phyloP scores from a whole-genome alignment of 257 asterid species.

The Rhazya stricta region DNA sequence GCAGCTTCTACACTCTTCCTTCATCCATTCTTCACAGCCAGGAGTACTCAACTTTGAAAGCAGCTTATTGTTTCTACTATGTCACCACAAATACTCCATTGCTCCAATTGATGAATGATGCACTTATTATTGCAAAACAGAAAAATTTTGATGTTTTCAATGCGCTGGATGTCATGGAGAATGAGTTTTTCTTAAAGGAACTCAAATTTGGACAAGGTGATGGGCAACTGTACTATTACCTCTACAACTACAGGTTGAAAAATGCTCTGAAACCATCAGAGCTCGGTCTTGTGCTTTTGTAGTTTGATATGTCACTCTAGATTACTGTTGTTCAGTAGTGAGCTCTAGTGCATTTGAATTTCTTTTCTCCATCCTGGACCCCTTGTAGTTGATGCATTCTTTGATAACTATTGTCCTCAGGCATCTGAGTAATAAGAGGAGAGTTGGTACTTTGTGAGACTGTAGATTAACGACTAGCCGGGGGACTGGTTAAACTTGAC shows the following conservation, averaged over 20 bases:
- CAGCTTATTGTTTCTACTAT: conserved; percentile 70
- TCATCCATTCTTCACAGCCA: conserved; percentile 75
- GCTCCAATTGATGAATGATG: conserved; percentile 81
- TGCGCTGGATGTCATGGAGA: conserved; percentile 87
- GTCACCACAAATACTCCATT: conserved; percentile 66
- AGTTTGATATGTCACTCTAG: conserved; percentile 19
- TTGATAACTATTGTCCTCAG: not conserved
- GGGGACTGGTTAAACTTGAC: not conserved
- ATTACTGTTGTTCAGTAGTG: not conserved
- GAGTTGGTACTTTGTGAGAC: not conserved
- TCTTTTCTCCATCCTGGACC: not conserved
- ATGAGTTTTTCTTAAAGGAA: conserved; percentile 73
- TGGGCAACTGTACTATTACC: conserved; percentile 82
- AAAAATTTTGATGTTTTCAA: conserved; percentile 75
- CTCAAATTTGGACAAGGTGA: conserved; percentile 88
- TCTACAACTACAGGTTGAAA: conserved; percentile 71
- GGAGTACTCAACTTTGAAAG: conserved; percentile 61
- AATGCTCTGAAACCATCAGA: conserved; percentile 61
- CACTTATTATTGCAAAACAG: conserved; percentile 74
- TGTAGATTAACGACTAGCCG: not conserved
- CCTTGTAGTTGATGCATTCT: not conserved
- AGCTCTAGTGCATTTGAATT: not conserved
- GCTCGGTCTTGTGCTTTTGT: conserved; percentile 85
- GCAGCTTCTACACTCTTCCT: conserved; percentile 84
- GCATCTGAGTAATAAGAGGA: not conserved